Conservation (phyloP, 2,329 filamentous ascomycete species). For the Orbilia javanica region DNA sequence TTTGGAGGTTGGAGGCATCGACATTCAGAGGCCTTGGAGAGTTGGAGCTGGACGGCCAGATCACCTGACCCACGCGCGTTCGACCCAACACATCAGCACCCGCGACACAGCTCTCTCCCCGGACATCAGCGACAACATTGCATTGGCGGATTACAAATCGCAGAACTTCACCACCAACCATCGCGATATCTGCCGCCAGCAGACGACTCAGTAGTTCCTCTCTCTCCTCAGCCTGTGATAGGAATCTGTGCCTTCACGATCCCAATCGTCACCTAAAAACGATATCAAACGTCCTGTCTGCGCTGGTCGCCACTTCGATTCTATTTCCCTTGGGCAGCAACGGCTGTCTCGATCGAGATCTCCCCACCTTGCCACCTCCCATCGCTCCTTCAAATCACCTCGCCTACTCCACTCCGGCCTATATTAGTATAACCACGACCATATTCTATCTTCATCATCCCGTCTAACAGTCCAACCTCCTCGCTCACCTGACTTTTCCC, state of each 20-base stretch:
- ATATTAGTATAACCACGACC: background rate
- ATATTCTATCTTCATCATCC: background rate
- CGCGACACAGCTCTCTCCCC: background rate
- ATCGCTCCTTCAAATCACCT: background rate
- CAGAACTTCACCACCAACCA: background rate
- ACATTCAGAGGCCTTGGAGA: background rate
- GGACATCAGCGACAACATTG: background rate
- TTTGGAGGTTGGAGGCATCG: background rate
- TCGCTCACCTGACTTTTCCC: background rate
- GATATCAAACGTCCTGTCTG: background rate
- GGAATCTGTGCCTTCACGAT: background rate
- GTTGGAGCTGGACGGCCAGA: too few relatives aligned
- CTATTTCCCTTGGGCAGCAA: background rate
- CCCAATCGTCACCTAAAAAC: background rate
- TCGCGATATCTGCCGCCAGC: background rate
- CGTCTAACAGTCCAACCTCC: too few relatives aligned
- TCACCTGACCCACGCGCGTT: slow-evolving; percentile 16
- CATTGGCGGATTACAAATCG: slow-evolving; percentile 17
- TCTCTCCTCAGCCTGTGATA: too few relatives aligned
- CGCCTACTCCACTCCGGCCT: background rate
- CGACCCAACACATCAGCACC: slow-evolving; percentile 24
- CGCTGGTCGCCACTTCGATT: background rate
- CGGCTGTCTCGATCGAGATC: too few relatives aligned
- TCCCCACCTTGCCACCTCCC: background rate
- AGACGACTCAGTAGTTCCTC: background rate